phyloP scores from a whole-genome alignment of 2,329 filamentous ascomycete species.

The Penicillium sp. region DNA sequence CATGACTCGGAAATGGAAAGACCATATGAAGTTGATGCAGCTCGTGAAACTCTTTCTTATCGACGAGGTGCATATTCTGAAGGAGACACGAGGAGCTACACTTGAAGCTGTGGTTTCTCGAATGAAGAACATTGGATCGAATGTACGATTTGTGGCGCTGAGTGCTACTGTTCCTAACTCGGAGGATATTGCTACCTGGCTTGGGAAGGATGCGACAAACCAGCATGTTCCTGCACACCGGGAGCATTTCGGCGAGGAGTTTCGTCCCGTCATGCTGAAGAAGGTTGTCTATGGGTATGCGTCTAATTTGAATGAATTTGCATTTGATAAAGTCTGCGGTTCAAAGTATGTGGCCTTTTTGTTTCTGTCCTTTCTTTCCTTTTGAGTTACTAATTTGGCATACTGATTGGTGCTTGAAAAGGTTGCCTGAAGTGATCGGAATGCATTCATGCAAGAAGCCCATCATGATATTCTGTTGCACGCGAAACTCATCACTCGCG shows the following conservation, averaged over 20 bases:
- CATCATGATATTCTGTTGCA: conserved; percentile 81
- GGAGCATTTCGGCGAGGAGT: conserved; percentile 75
- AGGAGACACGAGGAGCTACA: conserved; percentile 74
- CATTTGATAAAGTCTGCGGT: conserved; percentile 70
- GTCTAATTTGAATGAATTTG: conserved; percentile 66
- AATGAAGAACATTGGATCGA: conserved; percentile 76
- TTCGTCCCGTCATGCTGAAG: conserved; percentile 72
- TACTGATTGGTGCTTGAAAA: conserved; percentile 31
- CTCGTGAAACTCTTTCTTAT: conserved; percentile 79
- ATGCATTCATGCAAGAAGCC: conserved; percentile 71
- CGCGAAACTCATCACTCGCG: conserved; percentile 65
- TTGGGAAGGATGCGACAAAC: conserved; percentile 64
- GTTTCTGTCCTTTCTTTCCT: not conserved
- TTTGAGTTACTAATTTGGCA: not conserved
- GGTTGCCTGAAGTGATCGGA: conserved; percentile 64
- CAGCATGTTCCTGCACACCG: conserved; percentile 63
- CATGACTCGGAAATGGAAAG: conserved; percentile 81
- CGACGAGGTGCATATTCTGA: conserved; percentile 84
- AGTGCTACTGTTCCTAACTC: conserved; percentile 84
- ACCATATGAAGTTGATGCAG: conserved; percentile 71
- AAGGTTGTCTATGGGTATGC: conserved; percentile 76
- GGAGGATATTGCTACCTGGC: conserved; percentile 74
- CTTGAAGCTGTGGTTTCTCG: conserved; percentile 81
- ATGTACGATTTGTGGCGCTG: conserved; percentile 75
- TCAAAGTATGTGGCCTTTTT: conserved; percentile 46